These are phyloP conservation scores for Scorias spongiosa DNA, from an alignment of 2,329 filamentous ascomycete genomes.

Conservation along the genomic window DNA sequence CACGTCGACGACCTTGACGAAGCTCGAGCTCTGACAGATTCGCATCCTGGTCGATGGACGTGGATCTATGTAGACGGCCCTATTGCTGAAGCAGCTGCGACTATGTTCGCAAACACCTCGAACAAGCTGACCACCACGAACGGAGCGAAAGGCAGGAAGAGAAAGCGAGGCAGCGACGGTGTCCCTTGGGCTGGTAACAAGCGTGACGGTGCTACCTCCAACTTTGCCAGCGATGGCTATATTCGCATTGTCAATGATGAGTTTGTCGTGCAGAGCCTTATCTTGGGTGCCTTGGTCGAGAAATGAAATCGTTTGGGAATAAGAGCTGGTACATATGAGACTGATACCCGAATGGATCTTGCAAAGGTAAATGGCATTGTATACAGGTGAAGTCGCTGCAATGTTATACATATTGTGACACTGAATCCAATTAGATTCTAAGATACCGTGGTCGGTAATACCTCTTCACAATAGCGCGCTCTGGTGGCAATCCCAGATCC, in stretches of 20 bases:
- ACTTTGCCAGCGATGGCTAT: slow-evolving; percentile 28
- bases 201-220: slow-evolving; percentile 6
- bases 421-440: too few species aligned
- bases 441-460: too few species aligned
- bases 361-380: too few species aligned
- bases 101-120: slow-evolving; percentile 26
- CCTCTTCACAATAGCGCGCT: too few species aligned
- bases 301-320: slow-evolving; percentile 2
- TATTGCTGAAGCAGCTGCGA: slow-evolving; percentile 37
- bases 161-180: slow-evolving; percentile 14
- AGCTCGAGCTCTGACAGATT: slow-evolving; percentile 43
- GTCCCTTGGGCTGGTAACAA: slow-evolving; percentile 16
- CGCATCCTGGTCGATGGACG: slow-evolving; percentile 44
- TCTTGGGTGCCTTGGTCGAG: slow-evolving; percentile 64
- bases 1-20: slow-evolving; percentile 51
- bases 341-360: too few species aligned
- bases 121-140: background rate
- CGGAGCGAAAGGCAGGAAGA: slow-evolving; percentile 29
- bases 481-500: too few species aligned
- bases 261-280: slow-evolving; percentile 81
- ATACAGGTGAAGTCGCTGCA: too few species aligned
- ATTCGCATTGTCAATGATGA: slow-evolving; percentile 66
- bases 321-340: too few species aligned
- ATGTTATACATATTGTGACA: too few species aligned
- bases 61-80: slow-evolving; percentile 68